These are phyloP conservation scores for Euphorbia corollata DNA, from an alignment of 441 rosid species.

Conservation along the genomic window DNA sequence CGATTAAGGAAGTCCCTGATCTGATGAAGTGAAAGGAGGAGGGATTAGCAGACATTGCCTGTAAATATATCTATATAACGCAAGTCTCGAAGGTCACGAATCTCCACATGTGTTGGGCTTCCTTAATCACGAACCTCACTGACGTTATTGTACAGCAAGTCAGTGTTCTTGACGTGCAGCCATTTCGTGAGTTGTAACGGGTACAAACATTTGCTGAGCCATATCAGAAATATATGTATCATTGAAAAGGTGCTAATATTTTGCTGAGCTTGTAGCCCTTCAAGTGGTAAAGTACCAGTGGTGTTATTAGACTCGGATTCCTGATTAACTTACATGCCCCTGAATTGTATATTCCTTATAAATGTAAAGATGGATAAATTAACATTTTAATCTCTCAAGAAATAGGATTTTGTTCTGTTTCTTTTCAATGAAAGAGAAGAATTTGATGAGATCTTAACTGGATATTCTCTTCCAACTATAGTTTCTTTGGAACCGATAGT, in stretches of 20 bases:
- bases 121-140: neutral
- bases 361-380: too few relatives aligned
- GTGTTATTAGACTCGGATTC: too few relatives aligned
- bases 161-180: neutral
- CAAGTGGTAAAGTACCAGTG: too few relatives aligned
- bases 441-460: too few relatives aligned
- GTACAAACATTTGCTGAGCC: constrained; percentile 10
- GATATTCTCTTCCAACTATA: too few relatives aligned
- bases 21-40: neutral
- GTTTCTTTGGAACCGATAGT: too few relatives aligned
- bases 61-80: constrained; percentile 16
- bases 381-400: too few relatives aligned
- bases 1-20: constrained; percentile 6
- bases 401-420: too few relatives aligned
- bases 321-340: too few relatives aligned
- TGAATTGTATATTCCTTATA: too few relatives aligned
- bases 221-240: neutral
- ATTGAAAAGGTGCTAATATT: constrained; percentile 2
- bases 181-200: neutral
- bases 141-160: constrained; percentile 15
- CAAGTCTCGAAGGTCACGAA: neutral
- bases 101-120: neutral
- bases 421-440: too few relatives aligned
- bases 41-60: neutral
- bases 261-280: neutral